Percentiles rank a stretch among this genome's conserved stretches.
phyloP scores from a whole-genome alignment of 345 rosid genomes.

The Brassica carinata region DNA sequence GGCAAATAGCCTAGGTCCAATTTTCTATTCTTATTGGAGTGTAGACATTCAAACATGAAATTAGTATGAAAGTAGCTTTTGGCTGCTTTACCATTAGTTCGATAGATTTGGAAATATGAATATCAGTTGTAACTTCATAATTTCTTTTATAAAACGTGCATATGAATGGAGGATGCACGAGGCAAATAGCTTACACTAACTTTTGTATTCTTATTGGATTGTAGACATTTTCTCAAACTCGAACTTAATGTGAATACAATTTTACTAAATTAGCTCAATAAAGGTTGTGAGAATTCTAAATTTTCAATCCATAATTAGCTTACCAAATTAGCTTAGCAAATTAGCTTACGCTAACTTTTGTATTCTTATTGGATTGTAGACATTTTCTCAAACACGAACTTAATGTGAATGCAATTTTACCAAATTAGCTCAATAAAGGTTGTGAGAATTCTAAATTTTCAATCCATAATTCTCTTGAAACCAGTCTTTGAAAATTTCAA shows the following conservation, averaged over 20 bases:
- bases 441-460: too few species aligned
- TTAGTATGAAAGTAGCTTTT: not conserved
- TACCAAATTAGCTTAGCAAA: too few species aligned
- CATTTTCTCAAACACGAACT: not conserved
- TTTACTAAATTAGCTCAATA: constrained; percentile 16
- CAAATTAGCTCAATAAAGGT: constrained; percentile 13
- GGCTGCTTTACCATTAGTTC: constrained; percentile 5
- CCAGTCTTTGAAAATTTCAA: too few species aligned
- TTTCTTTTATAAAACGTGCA: not conserved
- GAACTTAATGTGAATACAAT: not conserved
- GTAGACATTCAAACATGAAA: not conserved
- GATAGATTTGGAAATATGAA: constrained; percentile 2
- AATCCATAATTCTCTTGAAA: too few species aligned
- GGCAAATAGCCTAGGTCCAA: not conserved
- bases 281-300: not conserved
- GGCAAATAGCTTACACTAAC: not conserved
- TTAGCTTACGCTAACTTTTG: not conserved
- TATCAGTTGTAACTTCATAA: not conserved
- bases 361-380: constrained; percentile 6
- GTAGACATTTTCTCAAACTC: not conserved
- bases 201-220: constrained; percentile 4
- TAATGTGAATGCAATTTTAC: constrained; percentile 3
- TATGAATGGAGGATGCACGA: not conserved
- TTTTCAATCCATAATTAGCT: too few species aligned
- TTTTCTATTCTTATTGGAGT: not conserved